Evolutionary conservation across 2,329 filamentous ascomycete genomes (phyloP), one percentile per base, ranked within the genome.

Genomic region (Aspergillaceae sp.): DNA sequence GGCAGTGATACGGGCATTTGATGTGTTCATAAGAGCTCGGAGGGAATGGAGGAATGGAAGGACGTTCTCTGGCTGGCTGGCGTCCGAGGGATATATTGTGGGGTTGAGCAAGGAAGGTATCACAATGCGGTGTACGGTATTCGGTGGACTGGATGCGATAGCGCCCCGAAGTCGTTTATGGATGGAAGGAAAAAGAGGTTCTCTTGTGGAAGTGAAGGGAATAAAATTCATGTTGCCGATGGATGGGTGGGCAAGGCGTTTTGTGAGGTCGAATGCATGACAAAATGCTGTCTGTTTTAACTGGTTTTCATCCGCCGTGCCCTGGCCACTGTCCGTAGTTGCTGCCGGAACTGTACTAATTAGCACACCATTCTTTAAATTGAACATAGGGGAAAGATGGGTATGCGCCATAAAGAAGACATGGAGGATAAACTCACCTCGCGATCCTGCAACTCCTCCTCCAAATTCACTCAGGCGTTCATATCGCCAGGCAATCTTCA

Each of bases 401-500:
- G 19, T 2, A 19, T 19, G 19, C 19, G 2, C 19, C 19, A 19
- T 19, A 19, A 19, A 19, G 19, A 19, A 19, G 19, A 19, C 19
- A 19, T 19, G 19, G 19, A 19, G 19, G 19, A 45, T 30, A 32
- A 42, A 46, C 77, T 68, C 74, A 85, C 84, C 82, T 82, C 80
- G 77, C 58, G 70, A 72, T 49, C 72, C 72, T 50, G 72, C 62
- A 48, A 70, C 66, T 44, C 74, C 69, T 48, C 74, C 75, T 37
- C 81, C 81, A 56, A 82, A 83, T 53, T 85, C 84, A 10, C 86
- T 85, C 44, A 97, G 68, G 32, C 82, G 79, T 67, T 97, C 90
- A 69, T 98, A 98, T 65, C 92, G 79, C 92, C 92, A 98, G 3
- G 92, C 92, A 72, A 98, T 98, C 72, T 95, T 97, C 92, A 98